A percentile compares a stretch with the other conserved stretches of the same genome.
Conservation (phyloP, 1,139 yeast genomes). For the Pichia terricola region DNA sequence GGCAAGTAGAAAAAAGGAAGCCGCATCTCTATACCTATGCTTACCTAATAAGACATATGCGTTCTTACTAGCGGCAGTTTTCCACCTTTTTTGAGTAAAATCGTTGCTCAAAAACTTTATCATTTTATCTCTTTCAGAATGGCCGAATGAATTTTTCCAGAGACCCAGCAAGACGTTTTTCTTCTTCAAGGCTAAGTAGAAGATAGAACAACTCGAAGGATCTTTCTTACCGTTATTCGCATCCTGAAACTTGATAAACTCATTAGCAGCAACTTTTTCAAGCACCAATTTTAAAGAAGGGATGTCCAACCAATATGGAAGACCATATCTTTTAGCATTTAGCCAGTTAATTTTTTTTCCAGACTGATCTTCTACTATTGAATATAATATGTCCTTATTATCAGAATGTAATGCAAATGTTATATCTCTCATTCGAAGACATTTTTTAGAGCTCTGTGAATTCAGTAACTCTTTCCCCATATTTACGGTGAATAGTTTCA, state of each 20-base stretch:
- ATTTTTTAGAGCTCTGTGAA: background rate
- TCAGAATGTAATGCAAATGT: constrained; percentile 85
- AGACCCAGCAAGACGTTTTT: constrained; percentile 69
- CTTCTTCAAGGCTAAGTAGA: constrained; percentile 68
- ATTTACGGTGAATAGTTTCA: constrained; percentile 56
- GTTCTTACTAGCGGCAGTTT: constrained; percentile 80
- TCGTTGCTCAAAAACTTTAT: constrained; percentile 67
- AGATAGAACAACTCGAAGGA: constrained; percentile 66
- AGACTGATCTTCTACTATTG: constrained; percentile 42
- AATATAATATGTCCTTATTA: constrained; percentile 57
- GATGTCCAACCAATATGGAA: constrained; percentile 66
- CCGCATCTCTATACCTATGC: constrained; percentile 81
- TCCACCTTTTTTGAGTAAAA: constrained; percentile 68
- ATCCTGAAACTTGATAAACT: constrained; percentile 32
- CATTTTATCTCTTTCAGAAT: constrained; percentile 78
- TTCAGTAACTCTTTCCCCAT: constrained; percentile 29
- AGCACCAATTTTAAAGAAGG: constrained; percentile 41
- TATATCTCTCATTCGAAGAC: constrained; percentile 67
- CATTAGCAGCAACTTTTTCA: constrained; percentile 64
- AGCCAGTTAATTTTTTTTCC: constrained; percentile 45
- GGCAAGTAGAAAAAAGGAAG: constrained; percentile 80
- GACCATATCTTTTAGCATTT: constrained; percentile 48
- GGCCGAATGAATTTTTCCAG: constrained; percentile 72
- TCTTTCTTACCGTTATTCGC: constrained; percentile 39
- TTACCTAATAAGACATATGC: constrained; percentile 87